A percentile compares a stretch with the other conserved stretches of the same genome.
Evolutionary conservation across 1,284 basidiomycete genomes (phyloP).

Genomic region (Hypsizygus ulmarius): DNA sequence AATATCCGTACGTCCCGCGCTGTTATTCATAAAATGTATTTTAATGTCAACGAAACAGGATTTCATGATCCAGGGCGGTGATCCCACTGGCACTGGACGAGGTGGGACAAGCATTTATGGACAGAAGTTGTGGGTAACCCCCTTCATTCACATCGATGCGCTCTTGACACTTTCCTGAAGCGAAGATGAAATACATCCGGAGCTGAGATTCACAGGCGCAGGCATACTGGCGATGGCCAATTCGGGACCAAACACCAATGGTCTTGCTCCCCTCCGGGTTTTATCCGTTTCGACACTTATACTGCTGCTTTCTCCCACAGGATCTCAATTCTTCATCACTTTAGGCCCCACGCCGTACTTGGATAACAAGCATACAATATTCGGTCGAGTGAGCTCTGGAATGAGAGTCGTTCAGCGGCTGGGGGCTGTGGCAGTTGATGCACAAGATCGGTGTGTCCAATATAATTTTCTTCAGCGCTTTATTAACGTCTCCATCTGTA

Average conservation of each 20-base stretch:
- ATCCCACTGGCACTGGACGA: slow-evolving; percentile 92
- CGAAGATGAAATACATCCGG: slow-evolving; percentile 85
- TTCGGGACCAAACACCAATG: slow-evolving; percentile 91
- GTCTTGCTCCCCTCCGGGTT: slow-evolving; percentile 33
- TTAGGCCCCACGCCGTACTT: slow-evolving; percentile 89
- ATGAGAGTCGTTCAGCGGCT: slow-evolving; percentile 85
- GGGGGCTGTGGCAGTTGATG: slow-evolving; percentile 76
- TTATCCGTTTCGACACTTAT: slow-evolving; percentile 5
- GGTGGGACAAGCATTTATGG: slow-evolving; percentile 94
- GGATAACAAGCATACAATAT: slow-evolving; percentile 94
- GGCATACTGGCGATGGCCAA: slow-evolving; percentile 98
- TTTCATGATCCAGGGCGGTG: slow-evolving; percentile 95
- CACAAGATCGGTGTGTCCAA: slow-evolving; percentile 66
- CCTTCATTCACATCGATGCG: background rate
- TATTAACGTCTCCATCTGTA: slow-evolving; percentile 14
- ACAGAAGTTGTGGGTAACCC: slow-evolving; percentile 71
- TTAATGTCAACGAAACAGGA: slow-evolving; percentile 48
- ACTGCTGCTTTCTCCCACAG: slow-evolving; percentile 37
- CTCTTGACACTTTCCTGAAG: slow-evolving; percentile 32
- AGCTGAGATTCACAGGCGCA: slow-evolving; percentile 91
- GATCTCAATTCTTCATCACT: slow-evolving; percentile 94
- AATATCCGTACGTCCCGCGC: slow-evolving; percentile 59
- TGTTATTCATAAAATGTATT: background rate
- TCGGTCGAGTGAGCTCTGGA: slow-evolving; percentile 82
- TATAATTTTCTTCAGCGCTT: slow-evolving; percentile 3